Base-by-base conservation (phyloP, 1,284 basidiomycete species). In the Dichomitus squalens region DNA sequence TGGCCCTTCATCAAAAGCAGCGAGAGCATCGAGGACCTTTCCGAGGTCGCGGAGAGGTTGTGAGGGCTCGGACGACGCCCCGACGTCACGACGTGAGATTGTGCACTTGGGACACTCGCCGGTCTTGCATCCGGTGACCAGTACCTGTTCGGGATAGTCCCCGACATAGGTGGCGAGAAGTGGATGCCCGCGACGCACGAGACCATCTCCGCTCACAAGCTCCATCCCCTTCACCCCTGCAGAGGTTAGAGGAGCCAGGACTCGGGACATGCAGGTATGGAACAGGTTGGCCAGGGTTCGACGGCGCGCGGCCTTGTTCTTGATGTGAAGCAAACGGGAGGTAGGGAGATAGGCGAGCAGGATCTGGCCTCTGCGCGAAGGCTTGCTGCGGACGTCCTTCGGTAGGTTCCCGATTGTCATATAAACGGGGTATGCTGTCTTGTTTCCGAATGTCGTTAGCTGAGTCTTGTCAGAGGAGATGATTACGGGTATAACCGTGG, bases 71-170 rank as follows among this genome's bases (percentile, higher is more conserved):
- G 20, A 14, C 9, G 20, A 9, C 2, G 7, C 18, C 12, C 48
- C 48, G 2, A 50, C 0, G 23, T 58, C 50, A 9, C 52, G 52
- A 0, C 49, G 55, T 7, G 48, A 16, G 21, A 39, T 39, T 3
- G 23, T 11, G 39, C 68, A 67, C 21, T 56, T 62, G 3, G 64
- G 67, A 34, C 68, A 69, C 3, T 36, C 36, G 31, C 56, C 60
- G 31, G 63, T 61, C 52, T 59, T 40, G 36, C 58, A 59, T 50
- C 66, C 60, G 7, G 67, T 54, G 0, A 68, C 57, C 1, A 70
- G 54, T 20, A 59, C 60, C 49, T 79, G 79, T 53, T 81, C 77
- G 0, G 77, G 78, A 53, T 76, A 75, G 57, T 81, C 76, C 9
- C 74, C 72, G n/a, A 78, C 59, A 52, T 78, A 77, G 0, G 73